phyloP scores from a whole-genome alignment of 2,329 filamentous ascomycete genomes.

The Coniochaeta hoffmannii region DNA sequence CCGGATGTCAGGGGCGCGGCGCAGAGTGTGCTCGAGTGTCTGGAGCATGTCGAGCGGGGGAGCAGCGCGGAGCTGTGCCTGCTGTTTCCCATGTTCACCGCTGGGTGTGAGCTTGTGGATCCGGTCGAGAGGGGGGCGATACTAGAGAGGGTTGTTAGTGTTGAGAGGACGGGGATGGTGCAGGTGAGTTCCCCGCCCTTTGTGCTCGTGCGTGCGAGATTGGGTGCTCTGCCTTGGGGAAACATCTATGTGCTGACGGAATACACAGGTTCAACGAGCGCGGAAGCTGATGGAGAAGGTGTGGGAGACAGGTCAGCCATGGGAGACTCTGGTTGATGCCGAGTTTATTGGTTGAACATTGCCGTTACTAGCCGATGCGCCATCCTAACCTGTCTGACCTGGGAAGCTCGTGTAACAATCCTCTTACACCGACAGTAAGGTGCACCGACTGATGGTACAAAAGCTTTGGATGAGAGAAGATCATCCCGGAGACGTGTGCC shows the following conservation, averaged over 20 bases:
- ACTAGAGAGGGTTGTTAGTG: conserved; percentile 55
- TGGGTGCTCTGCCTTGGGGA: too few species aligned
- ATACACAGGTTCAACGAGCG: conserved; percentile 46
- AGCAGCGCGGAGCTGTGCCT: conserved; percentile 68
- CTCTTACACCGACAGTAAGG: too few species aligned
- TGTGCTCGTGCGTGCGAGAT: conserved; percentile 1
- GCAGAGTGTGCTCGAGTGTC: conserved; percentile 51
- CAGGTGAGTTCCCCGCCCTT: conserved; percentile 44
- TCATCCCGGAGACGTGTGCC: too few species aligned
- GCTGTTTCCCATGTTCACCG: conserved; percentile 76
- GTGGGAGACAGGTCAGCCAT: conserved; percentile 60
- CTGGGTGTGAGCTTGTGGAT: conserved; percentile 64
- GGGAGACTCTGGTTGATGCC: conserved; percentile 59
- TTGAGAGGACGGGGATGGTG: conserved; percentile 69
- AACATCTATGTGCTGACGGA: conserved; percentile 8
- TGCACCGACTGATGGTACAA: too few species aligned
- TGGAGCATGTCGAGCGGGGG: conserved; percentile 55
- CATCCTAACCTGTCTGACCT: too few species aligned
- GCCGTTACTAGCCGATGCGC: neutral
- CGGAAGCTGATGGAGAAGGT: conserved; percentile 59
- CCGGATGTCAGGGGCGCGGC: conserved; percentile 57
- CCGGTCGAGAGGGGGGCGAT: conserved; percentile 50
- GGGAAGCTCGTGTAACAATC: too few species aligned
- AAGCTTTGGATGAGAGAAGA: too few species aligned
- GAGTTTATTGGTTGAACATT: conserved; percentile 57